phyloP scores from a whole-genome alignment of 768 basidiomycete species.

The Lentinula sp. region DNA sequence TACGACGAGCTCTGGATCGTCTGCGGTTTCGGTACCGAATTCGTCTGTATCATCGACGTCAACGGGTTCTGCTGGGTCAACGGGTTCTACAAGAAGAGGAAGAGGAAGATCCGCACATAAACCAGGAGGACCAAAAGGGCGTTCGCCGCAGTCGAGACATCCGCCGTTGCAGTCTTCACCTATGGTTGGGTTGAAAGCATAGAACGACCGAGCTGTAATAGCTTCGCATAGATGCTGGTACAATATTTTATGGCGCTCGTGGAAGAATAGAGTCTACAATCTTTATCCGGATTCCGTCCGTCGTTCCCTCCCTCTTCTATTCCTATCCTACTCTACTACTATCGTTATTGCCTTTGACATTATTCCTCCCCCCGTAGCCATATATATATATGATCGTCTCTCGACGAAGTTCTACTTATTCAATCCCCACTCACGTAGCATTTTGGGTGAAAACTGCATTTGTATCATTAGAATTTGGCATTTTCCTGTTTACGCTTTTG shows the following conservation, averaged over 20 bases:
- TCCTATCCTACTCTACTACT: background rate
- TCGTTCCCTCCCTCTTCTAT: background rate
- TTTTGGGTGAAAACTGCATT: background rate
- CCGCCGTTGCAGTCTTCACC: background rate
- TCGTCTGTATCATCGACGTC: background rate
- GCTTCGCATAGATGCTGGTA: background rate
- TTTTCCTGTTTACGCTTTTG: background rate
- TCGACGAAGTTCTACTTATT: background rate
- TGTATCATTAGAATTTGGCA: background rate
- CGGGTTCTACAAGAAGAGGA: background rate
- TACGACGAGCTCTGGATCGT: background rate
- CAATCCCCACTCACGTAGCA: background rate
- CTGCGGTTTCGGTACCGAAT: background rate
- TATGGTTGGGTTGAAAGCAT: slow-evolving; percentile 6
- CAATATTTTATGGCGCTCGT: background rate
- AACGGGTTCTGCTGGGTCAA: background rate
- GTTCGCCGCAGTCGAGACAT: slow-evolving; percentile 3
- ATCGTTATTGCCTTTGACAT: background rate
- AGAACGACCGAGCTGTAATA: background rate
- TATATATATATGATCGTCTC: background rate
- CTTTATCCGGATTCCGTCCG: background rate
- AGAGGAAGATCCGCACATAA: background rate
- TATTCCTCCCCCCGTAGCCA: background rate
- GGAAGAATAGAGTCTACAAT: background rate
- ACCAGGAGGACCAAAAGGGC: background rate